Conservation (phyloP, 2,329 filamentous ascomycete species). For the Fusarium citri region DNA sequence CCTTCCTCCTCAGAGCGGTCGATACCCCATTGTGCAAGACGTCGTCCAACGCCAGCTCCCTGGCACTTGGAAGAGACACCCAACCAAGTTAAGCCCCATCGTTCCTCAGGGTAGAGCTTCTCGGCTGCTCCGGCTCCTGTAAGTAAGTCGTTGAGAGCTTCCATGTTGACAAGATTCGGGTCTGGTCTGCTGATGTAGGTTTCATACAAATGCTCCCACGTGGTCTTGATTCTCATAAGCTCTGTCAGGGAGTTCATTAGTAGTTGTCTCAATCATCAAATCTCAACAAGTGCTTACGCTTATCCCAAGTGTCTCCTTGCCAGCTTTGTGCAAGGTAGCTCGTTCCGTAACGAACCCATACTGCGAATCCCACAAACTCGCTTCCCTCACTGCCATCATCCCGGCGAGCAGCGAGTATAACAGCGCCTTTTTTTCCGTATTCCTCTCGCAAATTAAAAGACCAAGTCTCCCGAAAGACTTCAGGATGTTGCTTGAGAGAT, state of each 20-base stretch:
- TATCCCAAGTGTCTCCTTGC: constrained; percentile 34
- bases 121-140: neutral
- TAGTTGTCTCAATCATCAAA: rapidly evolving
- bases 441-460: neutral
- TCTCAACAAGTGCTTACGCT: neutral
- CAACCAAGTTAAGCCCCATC: constrained; percentile 23
- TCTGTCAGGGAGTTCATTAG: neutral
- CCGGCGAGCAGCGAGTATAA: constrained; percentile 2
- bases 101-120: constrained; percentile 13
- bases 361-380: constrained; percentile 21
- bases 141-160: neutral
- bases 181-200: neutral
- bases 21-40: constrained; percentile 24
- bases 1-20: constrained; percentile 27
- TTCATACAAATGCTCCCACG: neutral
- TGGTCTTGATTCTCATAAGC: neutral
- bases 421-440: constrained; percentile 12
- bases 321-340: constrained; percentile 26
- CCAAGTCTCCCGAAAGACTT: constrained; percentile 21
- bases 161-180: neutral
- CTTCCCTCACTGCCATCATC: neutral
- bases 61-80: constrained; percentile 23
- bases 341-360: constrained; percentile 23
- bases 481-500: constrained; percentile 6
- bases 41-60: constrained; percentile 18